Conservation (phyloP, 164 flowering plant genomes). For the Chimonanthus praecox region DNA sequence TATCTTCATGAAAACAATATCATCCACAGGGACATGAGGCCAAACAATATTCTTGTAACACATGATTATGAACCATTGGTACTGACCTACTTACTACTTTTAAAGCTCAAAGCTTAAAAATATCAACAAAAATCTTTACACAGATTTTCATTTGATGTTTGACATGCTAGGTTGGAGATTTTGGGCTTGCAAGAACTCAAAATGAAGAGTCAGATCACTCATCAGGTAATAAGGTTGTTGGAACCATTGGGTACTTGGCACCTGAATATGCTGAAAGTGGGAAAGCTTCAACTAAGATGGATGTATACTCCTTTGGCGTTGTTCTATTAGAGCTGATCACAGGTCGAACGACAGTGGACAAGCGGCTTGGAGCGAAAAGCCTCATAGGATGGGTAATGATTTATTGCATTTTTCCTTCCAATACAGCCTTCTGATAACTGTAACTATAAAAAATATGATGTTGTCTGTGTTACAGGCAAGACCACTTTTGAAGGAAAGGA, state of each 20-base stretch:
- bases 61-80: slow-evolving; percentile 95
- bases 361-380: slow-evolving; percentile 40
- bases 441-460: not conserved
- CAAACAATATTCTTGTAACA: slow-evolving; percentile 92
- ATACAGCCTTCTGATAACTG: not conserved
- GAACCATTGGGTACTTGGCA: slow-evolving; percentile 67
- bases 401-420: not conserved
- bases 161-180: slow-evolving; percentile 59
- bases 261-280: slow-evolving; percentile 78
- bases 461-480: slow-evolving; percentile 43
- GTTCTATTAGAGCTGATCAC: slow-evolving; percentile 63
- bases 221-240: slow-evolving; percentile 48
- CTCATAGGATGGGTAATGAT: slow-evolving; percentile 69
- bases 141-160: slow-evolving; percentile 1
- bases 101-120: not conserved
- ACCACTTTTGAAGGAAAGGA: slow-evolving; percentile 55
- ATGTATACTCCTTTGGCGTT: slow-evolving; percentile 70
- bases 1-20: slow-evolving; percentile 96
- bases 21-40: slow-evolving; percentile 93
- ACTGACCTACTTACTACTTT: slow-evolving; percentile 10
- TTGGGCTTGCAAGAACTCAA: slow-evolving; percentile 63
- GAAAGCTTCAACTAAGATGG: slow-evolving; percentile 56
- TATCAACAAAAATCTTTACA: not conserved
- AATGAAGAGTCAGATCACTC: slow-evolving; percentile 31
- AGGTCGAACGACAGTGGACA: slow-evolving; percentile 47